A percentile compares a stretch with the other conserved stretches of the same genome.
Evolutionary conservation across 441 rosid species (phyloP).

Genomic region (Rhodomyrtus psidioides): DNA sequence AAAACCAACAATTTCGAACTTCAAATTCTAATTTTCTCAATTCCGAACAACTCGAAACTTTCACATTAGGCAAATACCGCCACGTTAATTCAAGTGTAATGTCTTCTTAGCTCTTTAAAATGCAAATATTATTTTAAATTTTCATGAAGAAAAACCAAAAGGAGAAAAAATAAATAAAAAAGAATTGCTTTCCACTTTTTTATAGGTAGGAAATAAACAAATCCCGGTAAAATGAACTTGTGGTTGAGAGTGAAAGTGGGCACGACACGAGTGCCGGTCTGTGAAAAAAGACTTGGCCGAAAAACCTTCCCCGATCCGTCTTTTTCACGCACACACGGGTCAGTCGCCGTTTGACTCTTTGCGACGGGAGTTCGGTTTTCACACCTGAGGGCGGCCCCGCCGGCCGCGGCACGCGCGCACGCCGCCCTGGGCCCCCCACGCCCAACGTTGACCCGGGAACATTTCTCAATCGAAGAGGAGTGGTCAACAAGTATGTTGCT

Average conservation of each 20-base stretch:
- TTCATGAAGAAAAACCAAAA: neutral
- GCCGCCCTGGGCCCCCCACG: neutral
- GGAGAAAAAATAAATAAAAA: neutral
- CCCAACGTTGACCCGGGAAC: neutral
- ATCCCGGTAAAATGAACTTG: neutral
- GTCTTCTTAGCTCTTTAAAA: accelerated
- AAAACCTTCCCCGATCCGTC: neutral
- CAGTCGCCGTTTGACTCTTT: neutral
- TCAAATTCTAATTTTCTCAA: neutral
- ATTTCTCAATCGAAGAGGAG: neutral
- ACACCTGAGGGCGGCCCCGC: neutral
- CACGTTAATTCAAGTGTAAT: neutral
- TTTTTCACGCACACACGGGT: neutral
- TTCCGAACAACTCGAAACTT: neutral
- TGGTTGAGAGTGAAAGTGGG: neutral
- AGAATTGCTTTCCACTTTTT: neutral
- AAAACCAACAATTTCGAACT: neutral
- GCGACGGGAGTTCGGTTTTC: neutral
- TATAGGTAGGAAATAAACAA: neutral
- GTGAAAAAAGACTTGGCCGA: neutral
- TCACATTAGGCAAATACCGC: neutral
- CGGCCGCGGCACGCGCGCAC: neutral
- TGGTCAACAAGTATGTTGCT: neutral
- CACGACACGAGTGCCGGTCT: neutral
- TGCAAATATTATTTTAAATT: neutral